Evolutionary conservation across 371 early-diverging fungal species (phyloP), one percentile per base, ranked within the genome.

Genomic region (Coemansia sp.): DNA sequence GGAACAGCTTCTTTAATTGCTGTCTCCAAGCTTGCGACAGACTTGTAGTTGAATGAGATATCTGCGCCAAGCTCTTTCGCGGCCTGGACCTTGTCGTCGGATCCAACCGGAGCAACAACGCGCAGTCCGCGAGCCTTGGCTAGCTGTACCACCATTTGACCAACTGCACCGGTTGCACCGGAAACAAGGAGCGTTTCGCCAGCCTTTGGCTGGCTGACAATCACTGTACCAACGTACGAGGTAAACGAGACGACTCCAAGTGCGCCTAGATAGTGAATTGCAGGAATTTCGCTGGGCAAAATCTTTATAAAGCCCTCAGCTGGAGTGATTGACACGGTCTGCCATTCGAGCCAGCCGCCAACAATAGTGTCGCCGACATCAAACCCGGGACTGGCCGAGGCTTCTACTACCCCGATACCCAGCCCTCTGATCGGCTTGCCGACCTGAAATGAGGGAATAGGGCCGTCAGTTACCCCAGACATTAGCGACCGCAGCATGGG

Each of bases 21-120:
- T 0, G 55, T 44, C 2, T 40, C 52, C 29, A 89, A 74, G 5
- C 79, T 80, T 36, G 81, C 83, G 36, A 78, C 79, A 2, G 82
- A 88, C 80, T 90, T 92, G 84, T 92, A 92, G 82, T 92, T 92
- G 82, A 92, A 91, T 9, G 87, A 92, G 7, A 68, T 84, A 69
- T 92, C 92, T 50, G 88, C 88, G 6, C 86, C 67, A 43, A 67
- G 38, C 36, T 44, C 40, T 66, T 80, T 82, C 50, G 91, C 81
- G 64, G 80, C 85, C 29, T 77, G 82, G 16, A 88, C 87, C 77
- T 94, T 94, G 10, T 89, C 91, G 54, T 91, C 89, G 4, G 85
- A 80, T 0, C 92, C 90, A 7, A 90, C 91, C 3, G 84, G 83
- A 29, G 91, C 93, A 40, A 91, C 83, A 14, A 94, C 93, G n/a